These are phyloP conservation scores for Fusarium sp. DNA, from an alignment of 2,329 filamentous ascomycete genomes.

Conservation along the genomic window DNA sequence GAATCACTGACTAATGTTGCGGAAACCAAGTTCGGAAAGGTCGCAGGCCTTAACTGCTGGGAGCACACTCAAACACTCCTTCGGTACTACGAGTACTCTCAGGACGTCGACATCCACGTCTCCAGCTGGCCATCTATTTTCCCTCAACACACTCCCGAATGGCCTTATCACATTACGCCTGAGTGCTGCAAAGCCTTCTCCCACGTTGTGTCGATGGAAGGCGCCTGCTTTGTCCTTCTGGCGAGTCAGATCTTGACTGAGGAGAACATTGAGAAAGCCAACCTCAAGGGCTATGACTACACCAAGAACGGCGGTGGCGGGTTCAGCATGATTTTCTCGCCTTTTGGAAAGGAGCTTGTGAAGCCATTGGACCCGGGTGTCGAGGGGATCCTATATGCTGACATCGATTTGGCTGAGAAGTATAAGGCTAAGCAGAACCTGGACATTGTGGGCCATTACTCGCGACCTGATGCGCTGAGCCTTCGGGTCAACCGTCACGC, in stretches of 20 bases:
- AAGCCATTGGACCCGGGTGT: conserved; percentile 46
- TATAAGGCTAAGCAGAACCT: conserved; percentile 51
- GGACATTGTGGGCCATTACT: conserved; percentile 53
- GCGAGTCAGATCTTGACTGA: conserved; percentile 63
- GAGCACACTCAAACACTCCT: conserved; percentile 64
- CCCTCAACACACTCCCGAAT: conserved; percentile 27
- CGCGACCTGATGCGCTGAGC: conserved; percentile 56
- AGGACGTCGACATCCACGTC: conserved; percentile 62
- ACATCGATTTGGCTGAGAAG: conserved; percentile 52
- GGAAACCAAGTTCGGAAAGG: conserved; percentile 53
- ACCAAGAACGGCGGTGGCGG: conserved; percentile 43
- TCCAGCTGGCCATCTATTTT: conserved; percentile 59
- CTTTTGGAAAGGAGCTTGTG: conserved; percentile 49
- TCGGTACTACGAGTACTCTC: conserved; percentile 60
- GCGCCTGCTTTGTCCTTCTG: conserved; percentile 65
- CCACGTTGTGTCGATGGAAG: conserved; percentile 68
- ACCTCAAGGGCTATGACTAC: conserved; percentile 50
- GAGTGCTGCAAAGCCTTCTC: conserved; percentile 55
- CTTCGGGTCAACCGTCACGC: conserved; percentile 38
- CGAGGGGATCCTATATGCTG: conserved; percentile 55
- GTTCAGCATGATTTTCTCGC: conserved; percentile 52
- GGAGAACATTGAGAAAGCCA: conserved; percentile 50
- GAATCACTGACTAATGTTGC: conserved; percentile 57
- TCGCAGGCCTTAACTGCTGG: conserved; percentile 63
- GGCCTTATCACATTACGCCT: conserved; percentile 44